Evolutionary conservation across 2,329 filamentous ascomycete genomes (phyloP).

Genomic region (Cytospora schulzeri): DNA sequence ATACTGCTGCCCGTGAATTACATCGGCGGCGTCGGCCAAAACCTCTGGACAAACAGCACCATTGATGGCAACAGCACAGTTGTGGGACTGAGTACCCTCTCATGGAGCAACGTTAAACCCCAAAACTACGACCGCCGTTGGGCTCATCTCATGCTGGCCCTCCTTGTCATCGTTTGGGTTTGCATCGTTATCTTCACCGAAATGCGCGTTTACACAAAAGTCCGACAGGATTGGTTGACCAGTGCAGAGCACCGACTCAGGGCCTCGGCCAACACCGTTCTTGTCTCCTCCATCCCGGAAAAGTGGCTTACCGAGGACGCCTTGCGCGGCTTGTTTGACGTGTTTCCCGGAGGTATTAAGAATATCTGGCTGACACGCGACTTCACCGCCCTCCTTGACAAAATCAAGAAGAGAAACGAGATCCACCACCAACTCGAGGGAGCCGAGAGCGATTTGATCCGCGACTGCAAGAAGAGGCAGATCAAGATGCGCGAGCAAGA

Average conservation of each 20-base stretch:
- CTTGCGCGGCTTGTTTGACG: slow-evolving; percentile 83
- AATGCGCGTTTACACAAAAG: slow-evolving; percentile 82
- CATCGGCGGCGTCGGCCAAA: slow-evolving; percentile 64
- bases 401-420: slow-evolving; percentile 73
- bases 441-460: slow-evolving; percentile 84
- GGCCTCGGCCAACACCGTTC: slow-evolving; percentile 91
- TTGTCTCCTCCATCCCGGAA: slow-evolving; percentile 85
- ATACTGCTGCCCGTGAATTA: slow-evolving; percentile 86
- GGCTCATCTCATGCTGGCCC: slow-evolving; percentile 80
- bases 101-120: slow-evolving; percentile 82
- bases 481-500: slow-evolving; percentile 66
- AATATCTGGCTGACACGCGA: slow-evolving; percentile 98
- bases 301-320: slow-evolving; percentile 90
- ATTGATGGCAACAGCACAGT: slow-evolving; percentile 45
- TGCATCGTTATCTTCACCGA: slow-evolving; percentile 87
- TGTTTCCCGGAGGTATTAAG: slow-evolving; percentile 90
- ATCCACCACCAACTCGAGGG: slow-evolving; percentile 73
- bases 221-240: slow-evolving; percentile 92
- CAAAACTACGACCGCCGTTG: slow-evolving; percentile 71
- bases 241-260: slow-evolving; percentile 91
- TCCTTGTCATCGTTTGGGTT: slow-evolving; percentile 79
- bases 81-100: slow-evolving; percentile 74
- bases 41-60: slow-evolving; percentile 41
- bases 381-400: slow-evolving; percentile 78
- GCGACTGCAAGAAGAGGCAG: slow-evolving; percentile 75